Evolutionary conservation across 305 asterid genomes (phyloP), one percentile per base, ranked within the genome.

Genomic region (Fraxinus velutina): DNA sequence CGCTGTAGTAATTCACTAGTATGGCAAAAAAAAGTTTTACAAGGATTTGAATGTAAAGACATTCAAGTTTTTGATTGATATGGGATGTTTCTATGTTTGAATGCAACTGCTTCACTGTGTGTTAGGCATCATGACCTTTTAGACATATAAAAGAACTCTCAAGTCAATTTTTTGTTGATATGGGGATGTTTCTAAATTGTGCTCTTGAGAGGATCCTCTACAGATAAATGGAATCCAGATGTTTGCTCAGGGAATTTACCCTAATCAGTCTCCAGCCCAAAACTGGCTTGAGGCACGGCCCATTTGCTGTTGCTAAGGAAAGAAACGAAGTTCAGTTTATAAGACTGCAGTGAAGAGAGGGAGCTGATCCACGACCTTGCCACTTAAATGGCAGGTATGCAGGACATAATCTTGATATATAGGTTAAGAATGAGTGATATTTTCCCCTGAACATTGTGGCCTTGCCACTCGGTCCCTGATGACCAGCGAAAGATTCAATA

Each of bases 41-140:
- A 6, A 37, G 44, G 86, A 85, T 5, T 84, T 83, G 34, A 82
- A 62, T 50, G 84, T 78, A 13, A 83, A 82, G 73, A 85, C 88
- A 6, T 88, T 72, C 34, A 82, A 79, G 34, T 82, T 86, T 77
- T 78, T 82, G 81, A 68, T 86, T 75, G 87, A 24, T 24, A 24
- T 24, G 27, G 27, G 27, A 24, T 24, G 27, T 24, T 24, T 24
- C 27, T 24, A 24, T 24, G 1, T 24, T 24, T 24, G 27, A 57
- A 57, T 19, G 10, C 68, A 17, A 57, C 68, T 57, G 32, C 32
- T 60, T 60, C 68, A 2, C 68, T 0, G 68, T 57, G 6, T 19
- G 66, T 55, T 55, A 5, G 57, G 57, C 5, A 15, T 47, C 4
- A 47, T 47, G 57, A 13, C 57, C 57, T 47, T 47, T 47, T 47